A percentile compares a stretch with the other conserved stretches of the same genome.
These are phyloP conservation scores for Phytophthora tentaculata DNA, from an alignment of 352 stramenopile genomes.

Conservation along the genomic window DNA sequence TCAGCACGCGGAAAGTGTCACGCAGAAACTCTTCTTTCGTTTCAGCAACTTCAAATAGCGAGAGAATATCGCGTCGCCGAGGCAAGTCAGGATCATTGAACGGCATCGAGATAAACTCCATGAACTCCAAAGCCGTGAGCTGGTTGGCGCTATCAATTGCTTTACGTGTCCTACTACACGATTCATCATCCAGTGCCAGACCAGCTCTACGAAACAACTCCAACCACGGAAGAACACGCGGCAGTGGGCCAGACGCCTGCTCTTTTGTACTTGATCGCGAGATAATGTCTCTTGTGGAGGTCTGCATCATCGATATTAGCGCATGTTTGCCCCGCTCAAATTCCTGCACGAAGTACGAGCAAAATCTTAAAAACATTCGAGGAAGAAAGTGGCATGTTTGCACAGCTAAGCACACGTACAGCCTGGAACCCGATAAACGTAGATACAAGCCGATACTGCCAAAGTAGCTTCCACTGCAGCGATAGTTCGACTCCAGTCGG, in stretches of 20 bases:
- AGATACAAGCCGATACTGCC: slow-evolving; percentile 70
- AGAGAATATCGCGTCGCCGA: slow-evolving; percentile 63
- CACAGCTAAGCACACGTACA: slow-evolving; percentile 38
- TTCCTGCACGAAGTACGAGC: slow-evolving; percentile 28
- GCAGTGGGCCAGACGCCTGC: slow-evolving; percentile 18
- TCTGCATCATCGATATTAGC: slow-evolving; percentile 31
- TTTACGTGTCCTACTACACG: slow-evolving; percentile 42
- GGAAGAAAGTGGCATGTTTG: too few species aligned
- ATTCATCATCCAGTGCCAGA: slow-evolving; percentile 60
- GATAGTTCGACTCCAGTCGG: slow-evolving; percentile 65
- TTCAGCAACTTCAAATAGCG: slow-evolving; percentile 67
- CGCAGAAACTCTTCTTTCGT: slow-evolving; percentile 66
- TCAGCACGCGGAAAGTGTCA: slow-evolving; percentile 48
- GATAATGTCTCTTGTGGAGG: slow-evolving; percentile 29
- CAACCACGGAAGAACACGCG: slow-evolving; percentile 65
- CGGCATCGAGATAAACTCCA: slow-evolving; percentile 84
- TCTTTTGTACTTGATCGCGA: slow-evolving; percentile 28
- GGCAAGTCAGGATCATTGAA: slow-evolving; percentile 69
- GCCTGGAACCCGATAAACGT: slow-evolving; percentile 63
- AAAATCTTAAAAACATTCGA: slow-evolving; percentile 11
- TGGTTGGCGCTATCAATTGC: slow-evolving; percentile 45
- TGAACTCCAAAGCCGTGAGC: slow-evolving; percentile 75
- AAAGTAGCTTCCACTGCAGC: slow-evolving; percentile 71
- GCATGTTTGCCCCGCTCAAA: slow-evolving; percentile 40
- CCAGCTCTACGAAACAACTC: slow-evolving; percentile 74